A percentile compares a stretch with the other conserved stretches of the same genome.
Evolutionary conservation across 176 grass and related monocot genomes (phyloP).

Genomic region (Cenchrus fungigraminus): DNA sequence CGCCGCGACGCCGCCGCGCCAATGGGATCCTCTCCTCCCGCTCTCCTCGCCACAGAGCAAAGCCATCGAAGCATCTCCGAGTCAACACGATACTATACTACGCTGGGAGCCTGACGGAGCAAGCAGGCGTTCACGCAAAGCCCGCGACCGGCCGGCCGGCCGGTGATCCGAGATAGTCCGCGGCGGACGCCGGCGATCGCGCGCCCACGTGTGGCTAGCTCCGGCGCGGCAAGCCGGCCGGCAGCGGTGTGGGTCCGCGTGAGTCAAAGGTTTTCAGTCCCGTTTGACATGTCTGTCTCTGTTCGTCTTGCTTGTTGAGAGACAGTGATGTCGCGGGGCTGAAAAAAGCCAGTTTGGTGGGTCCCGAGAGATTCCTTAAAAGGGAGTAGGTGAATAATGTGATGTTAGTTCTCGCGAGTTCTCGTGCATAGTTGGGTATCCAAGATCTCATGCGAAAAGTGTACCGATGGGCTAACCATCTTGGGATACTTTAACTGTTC

Average conservation of each 20-base stretch:
- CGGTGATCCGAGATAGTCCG: not conserved
- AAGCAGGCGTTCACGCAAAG: not conserved
- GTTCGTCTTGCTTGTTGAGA: not conserved
- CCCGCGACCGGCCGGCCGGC: not conserved
- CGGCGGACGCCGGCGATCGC: not conserved
- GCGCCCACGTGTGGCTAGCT: no score
- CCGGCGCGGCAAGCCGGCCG: not conserved
- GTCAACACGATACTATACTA: not conserved
- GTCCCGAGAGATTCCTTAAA: not conserved
- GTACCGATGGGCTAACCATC: no score
- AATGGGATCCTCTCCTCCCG: not conserved
- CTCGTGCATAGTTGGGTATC: not conserved
- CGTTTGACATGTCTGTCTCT: no score
- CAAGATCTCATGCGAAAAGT: no score
- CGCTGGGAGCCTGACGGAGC: not conserved
- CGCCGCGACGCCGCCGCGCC: not conserved
- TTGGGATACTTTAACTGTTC: not conserved
- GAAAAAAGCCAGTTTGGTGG: not conserved
- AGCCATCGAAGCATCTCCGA: not conserved
- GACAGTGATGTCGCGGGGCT: not conserved
- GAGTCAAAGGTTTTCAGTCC: not conserved
- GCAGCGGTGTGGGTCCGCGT: not conserved
- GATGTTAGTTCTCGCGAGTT: not conserved
- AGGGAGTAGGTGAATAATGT: not conserved
- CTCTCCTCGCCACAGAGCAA: no score